These are phyloP conservation scores for Taxillus chinensis DNA, from an alignment of 164 flowering plant species.

Conservation along the genomic window DNA sequence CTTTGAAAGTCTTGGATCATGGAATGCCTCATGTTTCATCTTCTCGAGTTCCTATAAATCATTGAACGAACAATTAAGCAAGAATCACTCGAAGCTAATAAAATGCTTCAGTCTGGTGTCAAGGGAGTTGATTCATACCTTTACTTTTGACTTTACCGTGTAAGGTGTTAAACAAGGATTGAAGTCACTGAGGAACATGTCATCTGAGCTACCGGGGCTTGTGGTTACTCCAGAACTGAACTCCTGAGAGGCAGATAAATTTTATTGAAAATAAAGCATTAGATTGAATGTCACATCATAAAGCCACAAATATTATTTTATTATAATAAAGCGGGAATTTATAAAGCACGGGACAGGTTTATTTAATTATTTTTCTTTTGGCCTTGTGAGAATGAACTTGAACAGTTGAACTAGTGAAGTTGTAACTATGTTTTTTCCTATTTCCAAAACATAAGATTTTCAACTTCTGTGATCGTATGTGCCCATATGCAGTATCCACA, in stretches of 20 bases:
- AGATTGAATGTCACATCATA: too few relatives aligned
- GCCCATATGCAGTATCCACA: too few relatives aligned
- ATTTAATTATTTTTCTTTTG: too few relatives aligned
- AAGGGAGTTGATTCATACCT: slow-evolving; percentile 22
- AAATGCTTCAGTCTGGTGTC: neutral
- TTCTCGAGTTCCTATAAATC: slow-evolving; percentile 31
- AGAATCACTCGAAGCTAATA: neutral
- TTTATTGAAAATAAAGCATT: too few relatives aligned
- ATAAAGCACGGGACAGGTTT: too few relatives aligned
- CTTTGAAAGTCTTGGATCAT: slow-evolving; percentile 15
- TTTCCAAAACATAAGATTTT: too few relatives aligned
- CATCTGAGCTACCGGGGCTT: slow-evolving; percentile 68
- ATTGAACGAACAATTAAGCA: neutral
- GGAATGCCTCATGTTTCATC: slow-evolving; percentile 14
- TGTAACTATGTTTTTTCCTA: too few relatives aligned
- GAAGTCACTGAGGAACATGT: slow-evolving; percentile 65
- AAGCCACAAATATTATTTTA: too few relatives aligned
- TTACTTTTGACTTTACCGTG: slow-evolving; percentile 36
- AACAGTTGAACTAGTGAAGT: too few relatives aligned
- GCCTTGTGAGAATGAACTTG: too few relatives aligned
- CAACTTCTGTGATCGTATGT: too few relatives aligned
- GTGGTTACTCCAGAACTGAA: slow-evolving; percentile 55
- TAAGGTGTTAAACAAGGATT: slow-evolving; percentile 90
- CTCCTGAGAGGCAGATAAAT: slow-evolving; percentile 32
- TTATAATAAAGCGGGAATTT: too few relatives aligned